Conservation (phyloP, 2,329 filamentous ascomycete genomes). For the Aspergillus pseudoviridinutans region DNA sequence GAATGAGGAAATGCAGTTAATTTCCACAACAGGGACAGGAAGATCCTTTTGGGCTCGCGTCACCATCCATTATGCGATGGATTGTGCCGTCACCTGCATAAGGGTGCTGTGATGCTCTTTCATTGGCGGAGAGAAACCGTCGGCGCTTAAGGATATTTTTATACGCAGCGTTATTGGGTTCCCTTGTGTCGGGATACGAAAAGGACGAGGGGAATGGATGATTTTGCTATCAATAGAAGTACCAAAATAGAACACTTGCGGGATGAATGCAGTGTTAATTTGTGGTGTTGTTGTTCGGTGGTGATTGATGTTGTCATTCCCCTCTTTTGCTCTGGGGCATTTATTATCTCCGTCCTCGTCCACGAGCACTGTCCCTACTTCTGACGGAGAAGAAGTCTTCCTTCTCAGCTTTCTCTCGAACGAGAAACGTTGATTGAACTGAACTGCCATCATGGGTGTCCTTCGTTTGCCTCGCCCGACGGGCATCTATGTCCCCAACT, state of each 20-base stretch:
- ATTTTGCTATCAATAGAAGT: slow-evolving; percentile 8
- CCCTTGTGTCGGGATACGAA: slow-evolving; percentile 2
- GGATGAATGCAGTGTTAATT: slow-evolving; percentile 1
- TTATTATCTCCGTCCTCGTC: background rate
- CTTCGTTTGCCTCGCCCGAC: slow-evolving; percentile 33
- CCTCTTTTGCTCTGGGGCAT: background rate
- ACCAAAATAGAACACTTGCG: slow-evolving; percentile 2
- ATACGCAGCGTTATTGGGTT: slow-evolving; percentile 8
- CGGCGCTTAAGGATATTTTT: slow-evolving; percentile 16
- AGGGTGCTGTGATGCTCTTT: background rate
- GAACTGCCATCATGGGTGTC: slow-evolving; percentile 27
- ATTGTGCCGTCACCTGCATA: background rate
- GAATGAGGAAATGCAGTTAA: background rate
- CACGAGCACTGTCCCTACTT: background rate
- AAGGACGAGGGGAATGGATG: background rate
- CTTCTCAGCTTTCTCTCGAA: background rate
- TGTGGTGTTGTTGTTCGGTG: background rate
- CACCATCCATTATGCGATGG: background rate
- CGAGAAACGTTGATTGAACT: background rate
- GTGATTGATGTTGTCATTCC: background rate
- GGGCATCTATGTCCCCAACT: slow-evolving; percentile 33
- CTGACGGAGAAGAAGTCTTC: background rate
- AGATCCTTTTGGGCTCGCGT: background rate
- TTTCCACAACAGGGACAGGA: background rate
- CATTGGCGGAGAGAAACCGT: background rate